Conservation (phyloP, 1,139 yeast genomes). For the Pichia sp. region DNA sequence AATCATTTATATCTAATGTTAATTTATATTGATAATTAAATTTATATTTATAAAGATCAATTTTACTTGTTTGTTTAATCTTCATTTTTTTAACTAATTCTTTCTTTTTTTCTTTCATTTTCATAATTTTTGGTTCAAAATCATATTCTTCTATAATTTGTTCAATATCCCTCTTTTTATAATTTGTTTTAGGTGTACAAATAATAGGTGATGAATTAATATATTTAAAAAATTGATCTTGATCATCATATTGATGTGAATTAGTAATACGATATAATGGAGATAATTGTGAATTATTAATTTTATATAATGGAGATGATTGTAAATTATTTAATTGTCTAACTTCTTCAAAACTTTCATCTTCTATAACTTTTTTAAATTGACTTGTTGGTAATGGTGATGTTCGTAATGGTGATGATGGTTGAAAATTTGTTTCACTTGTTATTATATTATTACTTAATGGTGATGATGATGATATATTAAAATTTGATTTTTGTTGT, state of each 20-base stretch:
- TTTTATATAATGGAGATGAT: constrained; percentile 8
- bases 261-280: background rate
- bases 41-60: background rate
- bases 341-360: background rate
- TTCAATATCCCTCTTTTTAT: background rate
- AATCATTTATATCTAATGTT: constrained; percentile 9
- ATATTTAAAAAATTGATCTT: constrained; percentile 11
- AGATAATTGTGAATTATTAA: background rate
- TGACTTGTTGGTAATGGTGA: constrained; percentile 13
- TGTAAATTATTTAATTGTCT: constrained; percentile 3
- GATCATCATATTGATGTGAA: constrained; percentile 4
- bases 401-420: constrained; percentile 14
- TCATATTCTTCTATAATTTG: background rate
- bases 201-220: constrained; percentile 17
- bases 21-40: constrained; percentile 9
- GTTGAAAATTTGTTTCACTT: constrained; percentile 6
- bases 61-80: background rate
- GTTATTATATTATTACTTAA: constrained; percentile 9
- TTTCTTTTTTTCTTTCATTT: background rate
- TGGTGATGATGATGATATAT: constrained; percentile 15
- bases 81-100: background rate
- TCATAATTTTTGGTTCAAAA: background rate
- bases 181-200: constrained; percentile 1
- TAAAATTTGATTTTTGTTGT: background rate
- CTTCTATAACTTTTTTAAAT: background rate